Evolutionary conservation across 805 yeast species (phyloP), one percentile per base, ranked within the genome.

Genomic region (Candida krabiensis): DNA sequence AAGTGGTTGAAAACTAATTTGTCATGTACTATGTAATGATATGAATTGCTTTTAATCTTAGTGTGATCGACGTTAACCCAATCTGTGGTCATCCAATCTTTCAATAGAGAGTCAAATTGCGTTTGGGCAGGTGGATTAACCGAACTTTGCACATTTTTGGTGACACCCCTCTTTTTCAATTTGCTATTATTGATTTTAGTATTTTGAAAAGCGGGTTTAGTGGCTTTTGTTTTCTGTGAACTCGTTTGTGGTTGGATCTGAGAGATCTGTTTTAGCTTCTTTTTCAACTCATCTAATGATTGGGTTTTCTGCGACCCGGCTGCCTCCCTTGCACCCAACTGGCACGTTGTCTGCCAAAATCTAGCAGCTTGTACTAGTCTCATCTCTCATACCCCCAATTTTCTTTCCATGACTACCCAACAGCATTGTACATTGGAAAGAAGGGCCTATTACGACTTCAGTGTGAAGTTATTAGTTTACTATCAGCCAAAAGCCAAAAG

Each of bases 11-110:
- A 53, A 6, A 56, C 14, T 8, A 58, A 24, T 32, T 44, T 49
- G 35, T 59, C 64, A 40, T 59, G 64, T 9, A 58, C 30, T 5
- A 59, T 32, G 14, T 58, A 44, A 35, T 54, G 60, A 16, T 50
- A 56, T 14, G 45, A 48, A 22, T 31, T 42, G 6, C 33, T 29
- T 26, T 41, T 47, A 21, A 45, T 46, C 6, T 35, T 28, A 8
- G 30, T 15, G 12, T 41, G 48, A 9, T 41, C 43, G 5, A 21
- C 40, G 14, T 42, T 39, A 5, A 49, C 31, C 55, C 52, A 50
- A 17, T 51, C 43, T 11, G 56, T 49, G 8, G 44, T 38, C 13
- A 44, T 47, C 58, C 57, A 53, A 24, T 53, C 55, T 22, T 52
- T 50, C n/a, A 55, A 38, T 9, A 53, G 39, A 16, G 37, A 27